phyloP scores from a whole-genome alignment of 257 asterid genomes.

The Nicotiana undulata region DNA sequence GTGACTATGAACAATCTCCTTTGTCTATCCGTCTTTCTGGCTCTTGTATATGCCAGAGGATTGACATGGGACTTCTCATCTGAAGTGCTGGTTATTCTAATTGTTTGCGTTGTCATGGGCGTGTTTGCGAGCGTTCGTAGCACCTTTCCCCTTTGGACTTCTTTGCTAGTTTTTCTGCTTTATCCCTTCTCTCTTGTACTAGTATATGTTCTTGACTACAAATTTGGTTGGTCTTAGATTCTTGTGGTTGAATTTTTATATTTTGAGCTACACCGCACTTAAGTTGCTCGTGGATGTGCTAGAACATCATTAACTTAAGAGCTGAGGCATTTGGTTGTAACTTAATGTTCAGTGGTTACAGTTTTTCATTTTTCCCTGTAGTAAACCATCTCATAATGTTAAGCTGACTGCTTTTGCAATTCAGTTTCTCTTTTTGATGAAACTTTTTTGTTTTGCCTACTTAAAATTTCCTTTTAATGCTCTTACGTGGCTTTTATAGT shows the following conservation, averaged over 20 bases:
- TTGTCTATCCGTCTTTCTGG: slow-evolving; percentile 81
- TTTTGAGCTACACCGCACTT: background rate
- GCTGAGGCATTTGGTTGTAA: background rate
- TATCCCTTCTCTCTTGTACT: slow-evolving; percentile 78
- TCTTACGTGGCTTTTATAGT: background rate
- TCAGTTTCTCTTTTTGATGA: background rate
- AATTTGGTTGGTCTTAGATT: slow-evolving; percentile 73
- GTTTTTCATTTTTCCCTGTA: background rate
- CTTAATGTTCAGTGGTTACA: background rate
- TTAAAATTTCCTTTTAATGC: background rate
- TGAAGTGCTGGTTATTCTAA: slow-evolving; percentile 74
- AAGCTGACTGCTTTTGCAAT: background rate
- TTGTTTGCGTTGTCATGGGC: slow-evolving; percentile 84
- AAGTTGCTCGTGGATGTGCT: background rate
- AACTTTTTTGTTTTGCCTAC: background rate
- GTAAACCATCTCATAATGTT: background rate
- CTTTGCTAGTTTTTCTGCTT: slow-evolving; percentile 51
- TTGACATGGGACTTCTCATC: slow-evolving; percentile 92
- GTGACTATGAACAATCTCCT: slow-evolving; percentile 86
- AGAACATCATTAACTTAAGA: background rate
- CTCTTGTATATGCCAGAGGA: slow-evolving; percentile 71
- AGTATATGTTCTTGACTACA: slow-evolving; percentile 79
- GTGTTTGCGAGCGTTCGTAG: slow-evolving; percentile 64
- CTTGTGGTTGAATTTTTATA: background rate
- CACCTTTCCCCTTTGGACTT: slow-evolving; percentile 86